Conservation (phyloP, 2,329 filamentous ascomycete species). For the Eutypella sp. region DNA sequence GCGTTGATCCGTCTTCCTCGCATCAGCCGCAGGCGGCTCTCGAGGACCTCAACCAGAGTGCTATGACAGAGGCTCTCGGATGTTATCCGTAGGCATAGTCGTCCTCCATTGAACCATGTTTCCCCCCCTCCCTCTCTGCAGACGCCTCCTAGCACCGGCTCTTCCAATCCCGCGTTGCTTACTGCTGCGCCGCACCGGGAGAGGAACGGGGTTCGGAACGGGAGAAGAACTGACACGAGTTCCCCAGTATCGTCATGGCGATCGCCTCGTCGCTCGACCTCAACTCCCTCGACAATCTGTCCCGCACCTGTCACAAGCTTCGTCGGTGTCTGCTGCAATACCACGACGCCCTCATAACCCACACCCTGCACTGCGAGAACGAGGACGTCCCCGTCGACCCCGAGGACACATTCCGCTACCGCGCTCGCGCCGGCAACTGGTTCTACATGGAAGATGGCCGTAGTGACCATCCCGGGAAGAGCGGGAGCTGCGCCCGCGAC, state of each 20-base stretch:
- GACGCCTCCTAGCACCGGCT: slow-evolving; percentile 8
- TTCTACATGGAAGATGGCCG: slow-evolving; percentile 52
- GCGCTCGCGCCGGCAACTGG: slow-evolving; percentile 53
- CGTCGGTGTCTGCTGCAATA: slow-evolving; percentile 75
- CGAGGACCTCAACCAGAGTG: slow-evolving; percentile 50
- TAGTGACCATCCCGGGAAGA: slow-evolving; percentile 55
- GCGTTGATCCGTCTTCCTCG: slow-evolving; percentile 9
- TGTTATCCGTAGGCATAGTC: slow-evolving; percentile 61
- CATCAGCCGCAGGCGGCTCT: slow-evolving; percentile 6
- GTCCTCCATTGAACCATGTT: slow-evolving; percentile 23
- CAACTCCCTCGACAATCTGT: slow-evolving; percentile 79
- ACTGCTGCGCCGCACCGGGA: slow-evolving; percentile 1
- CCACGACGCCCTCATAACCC: slow-evolving; percentile 64
- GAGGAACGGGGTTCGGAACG: slow-evolving; percentile 1
- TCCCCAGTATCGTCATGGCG: slow-evolving; percentile 65
- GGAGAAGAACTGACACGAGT: slow-evolving; percentile 8
- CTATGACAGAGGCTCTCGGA: slow-evolving; percentile 57
- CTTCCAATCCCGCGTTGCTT: neutral
- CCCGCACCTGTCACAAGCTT: slow-evolving; percentile 75
- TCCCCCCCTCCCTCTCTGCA: slow-evolving; percentile 17
- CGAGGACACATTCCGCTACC: slow-evolving; percentile 52
- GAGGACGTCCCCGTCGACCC: slow-evolving; percentile 54
- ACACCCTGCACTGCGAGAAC: slow-evolving; percentile 76
- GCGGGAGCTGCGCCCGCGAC: slow-evolving; percentile 77
- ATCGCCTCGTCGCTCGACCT: slow-evolving; percentile 77